phyloP scores from a whole-genome alignment of 257 asterid species.

The Salvia splendens region DNA sequence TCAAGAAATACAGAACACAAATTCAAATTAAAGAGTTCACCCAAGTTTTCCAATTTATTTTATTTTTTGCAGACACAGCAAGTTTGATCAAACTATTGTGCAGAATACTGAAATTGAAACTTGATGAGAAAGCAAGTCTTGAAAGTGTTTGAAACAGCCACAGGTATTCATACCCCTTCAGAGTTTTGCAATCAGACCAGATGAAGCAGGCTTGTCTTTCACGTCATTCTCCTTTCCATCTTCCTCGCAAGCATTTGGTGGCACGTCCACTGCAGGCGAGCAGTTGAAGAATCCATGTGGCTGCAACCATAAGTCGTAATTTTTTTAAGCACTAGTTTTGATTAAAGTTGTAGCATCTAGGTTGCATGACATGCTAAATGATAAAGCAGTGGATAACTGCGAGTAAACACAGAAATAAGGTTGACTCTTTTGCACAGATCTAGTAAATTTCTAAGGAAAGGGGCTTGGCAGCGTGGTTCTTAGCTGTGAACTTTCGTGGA shows the following conservation, averaged over 20 bases:
- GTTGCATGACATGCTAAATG: background rate
- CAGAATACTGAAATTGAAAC: conserved; percentile 2
- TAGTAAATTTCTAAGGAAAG: background rate
- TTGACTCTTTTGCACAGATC: background rate
- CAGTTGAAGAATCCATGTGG: conserved; percentile 96
- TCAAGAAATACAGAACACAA: background rate
- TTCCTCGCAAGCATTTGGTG: conserved; percentile 65
- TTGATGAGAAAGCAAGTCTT: background rate
- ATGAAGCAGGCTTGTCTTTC: conserved; percentile 58
- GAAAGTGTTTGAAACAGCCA: conserved; percentile 8
- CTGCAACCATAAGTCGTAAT: conserved; percentile 45
- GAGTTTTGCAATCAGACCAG: conserved; percentile 63
- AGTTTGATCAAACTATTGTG: background rate
- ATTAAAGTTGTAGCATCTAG: background rate
- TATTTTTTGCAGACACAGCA: background rate
- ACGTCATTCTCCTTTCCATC: conserved; percentile 71
- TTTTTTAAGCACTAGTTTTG: background rate
- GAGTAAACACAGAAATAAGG: background rate
- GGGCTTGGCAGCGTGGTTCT: background rate
- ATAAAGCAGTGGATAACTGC: background rate
- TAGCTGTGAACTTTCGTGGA: background rate
- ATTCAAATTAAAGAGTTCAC: background rate
- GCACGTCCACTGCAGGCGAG: conserved; percentile 92
- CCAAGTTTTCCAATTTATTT: background rate
- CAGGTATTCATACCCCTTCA: conserved; percentile 30